These are phyloP conservation scores for Thielaviopsis punctulata DNA, from an alignment of 2,329 filamentous ascomycete genomes.

Conservation along the genomic window DNA sequence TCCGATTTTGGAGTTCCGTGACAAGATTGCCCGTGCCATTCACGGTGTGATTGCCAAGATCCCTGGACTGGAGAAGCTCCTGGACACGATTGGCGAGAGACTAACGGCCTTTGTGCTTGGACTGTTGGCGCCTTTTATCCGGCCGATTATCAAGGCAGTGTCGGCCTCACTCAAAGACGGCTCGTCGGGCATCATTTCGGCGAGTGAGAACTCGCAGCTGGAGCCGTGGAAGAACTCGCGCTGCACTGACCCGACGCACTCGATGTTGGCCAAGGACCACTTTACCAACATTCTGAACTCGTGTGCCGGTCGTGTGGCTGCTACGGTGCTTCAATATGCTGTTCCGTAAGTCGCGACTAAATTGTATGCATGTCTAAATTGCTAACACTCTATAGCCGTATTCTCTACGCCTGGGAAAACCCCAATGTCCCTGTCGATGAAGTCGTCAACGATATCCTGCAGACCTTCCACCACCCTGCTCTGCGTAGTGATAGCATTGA, in stretches of 20 bases:
- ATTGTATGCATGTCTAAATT: neutral
- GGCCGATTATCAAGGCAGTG: conserved; percentile 77
- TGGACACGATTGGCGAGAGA: conserved; percentile 87
- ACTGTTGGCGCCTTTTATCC: conserved; percentile 76
- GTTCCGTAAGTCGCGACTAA: conserved; percentile 44
- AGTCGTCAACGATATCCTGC: conserved; percentile 63
- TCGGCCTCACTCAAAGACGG: conserved; percentile 74
- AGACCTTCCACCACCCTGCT: conserved; percentile 81
- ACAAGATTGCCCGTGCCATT: conserved; percentile 81
- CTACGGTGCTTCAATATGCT: conserved; percentile 67
- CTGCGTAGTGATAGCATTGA: conserved; percentile 59
- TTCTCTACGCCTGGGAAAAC: conserved; percentile 90
- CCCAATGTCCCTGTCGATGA: conserved; percentile 66
- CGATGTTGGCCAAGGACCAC: conserved; percentile 70
- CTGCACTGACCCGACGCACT: conserved; percentile 67
- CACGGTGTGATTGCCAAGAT: conserved; percentile 77
- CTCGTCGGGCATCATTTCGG: conserved; percentile 51
- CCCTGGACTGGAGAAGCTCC: conserved; percentile 72
- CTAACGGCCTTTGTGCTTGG: conserved; percentile 84
- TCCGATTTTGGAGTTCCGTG: conserved; percentile 82
- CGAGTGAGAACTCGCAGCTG: conserved; percentile 56
- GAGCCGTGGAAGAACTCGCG: conserved; percentile 63
- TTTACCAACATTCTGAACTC: conserved; percentile 67
- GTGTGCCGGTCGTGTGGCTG: conserved; percentile 55
- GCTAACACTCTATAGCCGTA: conserved; percentile 27